A percentile compares a stretch with the other conserved stretches of the same genome.
These are phyloP conservation scores for Auriscalpium microsporum DNA, from an alignment of 768 basidiomycete species.

Conservation along the genomic window DNA sequence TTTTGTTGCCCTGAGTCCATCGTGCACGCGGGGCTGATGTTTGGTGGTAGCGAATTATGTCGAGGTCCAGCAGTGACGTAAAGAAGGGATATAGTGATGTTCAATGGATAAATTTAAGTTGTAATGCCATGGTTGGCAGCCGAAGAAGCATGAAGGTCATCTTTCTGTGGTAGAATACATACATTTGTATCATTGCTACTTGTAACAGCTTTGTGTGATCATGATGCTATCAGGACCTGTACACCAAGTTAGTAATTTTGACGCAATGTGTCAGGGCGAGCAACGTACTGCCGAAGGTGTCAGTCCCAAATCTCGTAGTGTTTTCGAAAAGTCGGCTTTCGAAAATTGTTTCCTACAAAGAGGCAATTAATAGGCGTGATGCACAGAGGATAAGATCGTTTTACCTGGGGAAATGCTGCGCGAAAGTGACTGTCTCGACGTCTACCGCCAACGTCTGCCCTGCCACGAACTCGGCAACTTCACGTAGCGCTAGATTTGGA, in stretches of 20 bases:
- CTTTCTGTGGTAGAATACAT: not conserved
- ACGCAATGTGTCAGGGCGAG: not conserved
- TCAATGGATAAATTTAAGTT: too few species aligned
- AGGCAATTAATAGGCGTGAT: not conserved
- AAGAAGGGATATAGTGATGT: not conserved
- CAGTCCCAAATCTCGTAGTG: constrained; percentile 74
- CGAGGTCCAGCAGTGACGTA: not conserved
- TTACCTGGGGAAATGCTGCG: constrained; percentile 81
- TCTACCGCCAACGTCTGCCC: constrained; percentile 60
- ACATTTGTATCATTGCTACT: not conserved
- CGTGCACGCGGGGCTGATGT: not conserved
- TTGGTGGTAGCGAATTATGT: not conserved
- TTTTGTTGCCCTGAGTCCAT: not conserved
- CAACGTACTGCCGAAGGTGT: constrained; percentile 80
- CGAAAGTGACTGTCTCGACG: constrained; percentile 70
- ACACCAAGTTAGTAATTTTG: not conserved
- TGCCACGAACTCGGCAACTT: constrained; percentile 84
- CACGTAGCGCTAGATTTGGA: constrained; percentile 51
- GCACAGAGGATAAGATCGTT: constrained; percentile 10
- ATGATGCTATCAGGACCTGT: constrained; percentile 1
- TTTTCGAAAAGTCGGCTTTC: constrained; percentile 65
- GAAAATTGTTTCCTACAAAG: constrained; percentile 66
- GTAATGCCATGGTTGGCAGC: too few species aligned
- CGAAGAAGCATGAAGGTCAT: too few species aligned
- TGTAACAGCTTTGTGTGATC: not conserved